Conservation (phyloP, 306 rosid genomes). For the Mimosa pudica region DNA sequence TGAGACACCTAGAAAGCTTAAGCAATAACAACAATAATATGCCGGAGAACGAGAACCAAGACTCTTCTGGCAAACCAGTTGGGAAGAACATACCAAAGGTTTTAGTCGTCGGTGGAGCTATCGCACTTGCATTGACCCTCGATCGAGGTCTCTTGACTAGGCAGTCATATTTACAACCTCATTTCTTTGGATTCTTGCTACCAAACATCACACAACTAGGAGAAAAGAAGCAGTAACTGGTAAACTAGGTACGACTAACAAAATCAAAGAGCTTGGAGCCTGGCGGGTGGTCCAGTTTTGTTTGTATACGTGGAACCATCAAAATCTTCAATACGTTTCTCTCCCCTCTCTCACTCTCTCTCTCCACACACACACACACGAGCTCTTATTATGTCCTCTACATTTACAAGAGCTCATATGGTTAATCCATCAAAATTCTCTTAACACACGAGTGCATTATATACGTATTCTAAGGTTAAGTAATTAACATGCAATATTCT, state of each 20-base stretch:
- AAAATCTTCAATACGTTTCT: no score
- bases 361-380: no score
- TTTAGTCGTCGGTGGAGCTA: conserved; percentile 79
- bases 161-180: conserved; percentile 82
- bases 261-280: not conserved
- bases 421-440: no score
- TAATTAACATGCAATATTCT: no score
- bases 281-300: not conserved
- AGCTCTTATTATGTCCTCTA: no score
- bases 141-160: conserved; percentile 85
- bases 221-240: not conserved
- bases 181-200: no score
- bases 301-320: not conserved
- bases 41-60: conserved; percentile 47
- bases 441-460: no score
- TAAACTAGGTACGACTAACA: not conserved
- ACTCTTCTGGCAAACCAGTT: conserved; percentile 50
- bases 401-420: no score
- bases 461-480: no score
- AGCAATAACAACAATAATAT: conserved; percentile 21
- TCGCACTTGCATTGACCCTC: conserved; percentile 82
- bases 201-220: no score
- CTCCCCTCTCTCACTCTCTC: no score
- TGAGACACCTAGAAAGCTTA: conserved; percentile 58
- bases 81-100: conserved; percentile 73